phyloP scores from a whole-genome alignment of 176 grass and related monocot species.

The Elymus sibiricus region DNA sequence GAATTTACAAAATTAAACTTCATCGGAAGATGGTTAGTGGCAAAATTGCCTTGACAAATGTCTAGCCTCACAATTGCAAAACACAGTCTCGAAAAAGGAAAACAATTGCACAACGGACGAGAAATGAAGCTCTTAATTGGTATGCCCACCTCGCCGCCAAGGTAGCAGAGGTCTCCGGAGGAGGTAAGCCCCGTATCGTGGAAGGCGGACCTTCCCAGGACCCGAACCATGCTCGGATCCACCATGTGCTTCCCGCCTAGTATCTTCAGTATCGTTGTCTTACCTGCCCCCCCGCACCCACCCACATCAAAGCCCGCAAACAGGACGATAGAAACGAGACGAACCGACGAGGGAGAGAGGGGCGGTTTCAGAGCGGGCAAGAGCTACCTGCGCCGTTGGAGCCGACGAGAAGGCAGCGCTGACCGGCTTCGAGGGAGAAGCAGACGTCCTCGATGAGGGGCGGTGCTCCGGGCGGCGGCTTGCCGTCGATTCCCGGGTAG shows the following conservation, averaged over 20 bases:
- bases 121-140: neutral
- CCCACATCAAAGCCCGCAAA: slow-evolving; percentile 18
- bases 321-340: neutral
- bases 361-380: neutral
- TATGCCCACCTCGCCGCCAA: slow-evolving; percentile 72
- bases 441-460: slow-evolving; percentile 83
- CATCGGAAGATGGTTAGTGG: neutral
- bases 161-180: slow-evolving; percentile 90
- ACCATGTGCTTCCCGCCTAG: slow-evolving; percentile 99
- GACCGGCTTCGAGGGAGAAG: slow-evolving; percentile 58
- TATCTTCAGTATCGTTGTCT: slow-evolving; percentile 97
- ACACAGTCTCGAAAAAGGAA: neutral
- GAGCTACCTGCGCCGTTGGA: slow-evolving; percentile 81
- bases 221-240: slow-evolving; percentile 86
- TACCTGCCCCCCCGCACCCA: slow-evolving; percentile 42
- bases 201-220: slow-evolving; percentile 84
- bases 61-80: neutral
- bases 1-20: neutral
- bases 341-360: neutral
- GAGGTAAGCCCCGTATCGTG: slow-evolving; percentile 85
- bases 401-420: slow-evolving; percentile 87
- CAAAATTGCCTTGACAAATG: slow-evolving; percentile 12
- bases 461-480: slow-evolving; percentile 66
- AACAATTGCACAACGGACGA: neutral
- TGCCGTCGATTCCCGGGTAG: slow-evolving; percentile 88